Evolutionary conservation across 1,284 basidiomycete species (phyloP).

Genomic region (Austroboletus novae-zelandiae): DNA sequence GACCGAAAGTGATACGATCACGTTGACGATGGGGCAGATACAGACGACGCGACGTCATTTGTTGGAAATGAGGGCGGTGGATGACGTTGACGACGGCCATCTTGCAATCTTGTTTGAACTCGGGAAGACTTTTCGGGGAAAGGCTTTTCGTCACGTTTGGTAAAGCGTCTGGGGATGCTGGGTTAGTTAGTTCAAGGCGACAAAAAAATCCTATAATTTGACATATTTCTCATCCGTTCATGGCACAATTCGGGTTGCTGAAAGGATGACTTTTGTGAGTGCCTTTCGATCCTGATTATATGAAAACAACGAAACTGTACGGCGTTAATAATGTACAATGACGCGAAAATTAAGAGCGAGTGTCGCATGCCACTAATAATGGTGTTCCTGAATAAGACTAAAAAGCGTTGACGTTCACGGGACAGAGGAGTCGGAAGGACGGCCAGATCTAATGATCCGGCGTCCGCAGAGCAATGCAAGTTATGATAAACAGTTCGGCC

Average conservation of each 20-base stretch:
- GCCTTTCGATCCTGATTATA: constrained; percentile 1
- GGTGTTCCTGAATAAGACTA: background rate
- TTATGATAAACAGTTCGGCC: constrained; percentile 30
- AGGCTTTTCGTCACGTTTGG: constrained; percentile 26
- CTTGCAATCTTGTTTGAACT: constrained; percentile 21
- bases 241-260: background rate
- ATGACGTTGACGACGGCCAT: constrained; percentile 4
- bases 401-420: background rate
- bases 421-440: background rate
- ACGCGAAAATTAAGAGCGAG: background rate
- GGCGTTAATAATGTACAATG: constrained; percentile 3
- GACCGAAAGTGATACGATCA: constrained; percentile 8
- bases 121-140: constrained; percentile 21
- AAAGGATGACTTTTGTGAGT: background rate
- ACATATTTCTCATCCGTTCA: background rate
- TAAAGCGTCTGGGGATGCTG: constrained; percentile 8
- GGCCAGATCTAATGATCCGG: constrained; percentile 23
- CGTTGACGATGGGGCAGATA: constrained; percentile 21
- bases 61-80: constrained; percentile 2
- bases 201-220: background rate
- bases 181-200: background rate
- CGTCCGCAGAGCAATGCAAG: constrained; percentile 31
- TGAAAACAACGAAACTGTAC: background rate
- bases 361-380: background rate
- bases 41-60: constrained; percentile 15